Evolutionary conservation across 257 asterid species (phyloP).

Genomic region (Penstemon eatonii): DNA sequence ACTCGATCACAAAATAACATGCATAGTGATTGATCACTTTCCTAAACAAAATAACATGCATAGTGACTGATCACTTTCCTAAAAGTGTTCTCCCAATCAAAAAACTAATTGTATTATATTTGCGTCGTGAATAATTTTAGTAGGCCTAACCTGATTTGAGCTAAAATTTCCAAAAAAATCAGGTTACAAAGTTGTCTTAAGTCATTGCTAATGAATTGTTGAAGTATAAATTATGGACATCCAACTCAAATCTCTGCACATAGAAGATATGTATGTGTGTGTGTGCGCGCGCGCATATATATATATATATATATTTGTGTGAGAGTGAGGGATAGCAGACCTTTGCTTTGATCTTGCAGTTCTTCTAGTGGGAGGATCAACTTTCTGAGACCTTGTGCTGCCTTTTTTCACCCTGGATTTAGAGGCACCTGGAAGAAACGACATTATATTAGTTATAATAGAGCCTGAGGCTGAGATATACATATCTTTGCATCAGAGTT

Average conservation of each 20-base stretch:
- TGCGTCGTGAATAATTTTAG: too few relatives aligned
- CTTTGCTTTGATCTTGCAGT: constrained; percentile 48
- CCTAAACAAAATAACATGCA: too few relatives aligned
- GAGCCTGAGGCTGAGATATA: background rate
- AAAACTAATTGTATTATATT: too few relatives aligned
- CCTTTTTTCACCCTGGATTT: constrained; percentile 50
- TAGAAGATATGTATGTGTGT: too few relatives aligned
- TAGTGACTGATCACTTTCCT: too few relatives aligned
- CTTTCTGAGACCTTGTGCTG: constrained; percentile 37
- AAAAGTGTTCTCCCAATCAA: too few relatives aligned
- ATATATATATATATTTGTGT: background rate
- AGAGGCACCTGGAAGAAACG: constrained; percentile 54
- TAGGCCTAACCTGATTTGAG: too few relatives aligned
- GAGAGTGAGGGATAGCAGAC: constrained; percentile 27
- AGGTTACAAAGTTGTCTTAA: too few relatives aligned
- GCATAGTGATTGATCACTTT: too few relatives aligned
- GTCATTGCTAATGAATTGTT: background rate
- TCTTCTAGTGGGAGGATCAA: constrained; percentile 39
- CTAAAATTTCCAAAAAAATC: too few relatives aligned
- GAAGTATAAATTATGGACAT: background rate
- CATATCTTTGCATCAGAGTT: constrained; percentile 12
- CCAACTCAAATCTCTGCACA: background rate
- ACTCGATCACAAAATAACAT: too few relatives aligned
- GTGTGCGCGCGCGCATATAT: background rate
- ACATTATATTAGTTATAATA: constrained; percentile 8